phyloP scores from a whole-genome alignment of 768 basidiomycete genomes.

The Pleurotus citrinopileatus region DNA sequence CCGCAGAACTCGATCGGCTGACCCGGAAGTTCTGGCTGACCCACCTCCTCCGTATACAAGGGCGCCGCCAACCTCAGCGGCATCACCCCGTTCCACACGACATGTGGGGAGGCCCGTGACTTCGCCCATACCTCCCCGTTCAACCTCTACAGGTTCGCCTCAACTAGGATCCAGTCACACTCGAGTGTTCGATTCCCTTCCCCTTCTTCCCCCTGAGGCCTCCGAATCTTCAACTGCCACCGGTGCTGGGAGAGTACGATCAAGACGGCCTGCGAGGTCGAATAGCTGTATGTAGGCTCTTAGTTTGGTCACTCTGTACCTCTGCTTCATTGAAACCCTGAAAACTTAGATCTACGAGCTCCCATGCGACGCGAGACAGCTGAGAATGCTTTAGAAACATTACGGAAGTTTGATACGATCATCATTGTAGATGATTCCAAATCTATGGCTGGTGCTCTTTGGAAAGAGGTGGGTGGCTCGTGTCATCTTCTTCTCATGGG shows the following conservation, averaged over 20 bases:
- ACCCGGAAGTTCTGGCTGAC: background rate
- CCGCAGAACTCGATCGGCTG: conserved; percentile 10
- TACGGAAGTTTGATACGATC: conserved; percentile 52
- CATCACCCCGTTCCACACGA: background rate
- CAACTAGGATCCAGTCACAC: conserved; percentile 5
- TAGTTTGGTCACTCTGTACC: background rate
- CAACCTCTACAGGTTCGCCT: background rate
- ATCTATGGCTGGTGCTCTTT: conserved; percentile 49
- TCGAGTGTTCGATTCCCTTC: conserved; percentile 1
- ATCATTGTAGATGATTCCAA: conserved; percentile 60
- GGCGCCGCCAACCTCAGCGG: background rate
- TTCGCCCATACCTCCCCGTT: background rate
- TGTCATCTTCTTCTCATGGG: conserved; percentile 2
- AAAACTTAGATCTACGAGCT: conserved; percentile 7
- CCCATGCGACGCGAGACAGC: conserved; percentile 15
- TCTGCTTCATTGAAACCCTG: background rate
- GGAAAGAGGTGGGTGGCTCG: conserved; percentile 42
- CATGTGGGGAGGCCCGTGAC: background rate
- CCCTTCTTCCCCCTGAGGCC: background rate
- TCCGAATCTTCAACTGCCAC: background rate
- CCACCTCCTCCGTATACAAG: conserved; percentile 12
- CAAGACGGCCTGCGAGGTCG: background rate
- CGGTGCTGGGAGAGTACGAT: background rate
- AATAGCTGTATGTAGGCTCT: conserved; percentile 1
- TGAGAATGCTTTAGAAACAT: conserved; percentile 30